Conservation (phyloP, 2,329 filamentous ascomycete species). For the Phaeosphaeriaceae sp. region DNA sequence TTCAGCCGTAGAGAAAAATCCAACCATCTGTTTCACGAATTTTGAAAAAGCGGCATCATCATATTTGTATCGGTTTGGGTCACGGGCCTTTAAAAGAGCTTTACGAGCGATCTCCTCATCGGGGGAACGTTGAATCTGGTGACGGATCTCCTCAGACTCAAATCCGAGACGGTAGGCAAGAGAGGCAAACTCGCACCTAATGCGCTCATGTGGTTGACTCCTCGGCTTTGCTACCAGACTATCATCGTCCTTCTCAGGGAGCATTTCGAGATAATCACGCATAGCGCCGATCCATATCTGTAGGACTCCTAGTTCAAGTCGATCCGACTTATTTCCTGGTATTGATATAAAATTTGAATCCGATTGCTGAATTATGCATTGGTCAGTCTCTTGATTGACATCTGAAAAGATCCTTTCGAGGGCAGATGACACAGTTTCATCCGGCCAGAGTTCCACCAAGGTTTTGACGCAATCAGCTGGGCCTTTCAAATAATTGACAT, state of each 20-base stretch:
- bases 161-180: conserved; percentile 20
- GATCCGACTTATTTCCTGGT: conserved; percentile 6
- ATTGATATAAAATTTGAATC: conserved; percentile 27
- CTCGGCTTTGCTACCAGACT: too few species aligned
- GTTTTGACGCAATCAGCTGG: conserved; percentile 4
- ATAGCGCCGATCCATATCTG: conserved; percentile 9
- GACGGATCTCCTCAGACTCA: conserved; percentile 11
- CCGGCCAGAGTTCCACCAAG: conserved; percentile 9
- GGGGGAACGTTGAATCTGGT: conserved; percentile 7
- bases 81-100: conserved; percentile 18
- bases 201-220: not conserved
- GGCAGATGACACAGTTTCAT: not conserved
- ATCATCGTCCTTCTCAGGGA: conserved; percentile 3
- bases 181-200: conserved; percentile 13
- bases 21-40: conserved; percentile 4
- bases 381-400: not conserved
- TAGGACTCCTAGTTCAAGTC: not conserved
- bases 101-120: conserved; percentile 18
- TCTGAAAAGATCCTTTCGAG: conserved; percentile 14
- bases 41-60: conserved; percentile 10
- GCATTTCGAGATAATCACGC: conserved; percentile 16
- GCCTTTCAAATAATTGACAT: conserved; percentile 9
- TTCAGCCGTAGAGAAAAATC: conserved; percentile 7
- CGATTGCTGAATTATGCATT: conserved; percentile 27
- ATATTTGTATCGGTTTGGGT: conserved; percentile 16